Percentiles rank a stretch among this genome's conserved stretches.
Conservation (phyloP, 805 yeast species). For the Candida vartiovaarae region DNA sequence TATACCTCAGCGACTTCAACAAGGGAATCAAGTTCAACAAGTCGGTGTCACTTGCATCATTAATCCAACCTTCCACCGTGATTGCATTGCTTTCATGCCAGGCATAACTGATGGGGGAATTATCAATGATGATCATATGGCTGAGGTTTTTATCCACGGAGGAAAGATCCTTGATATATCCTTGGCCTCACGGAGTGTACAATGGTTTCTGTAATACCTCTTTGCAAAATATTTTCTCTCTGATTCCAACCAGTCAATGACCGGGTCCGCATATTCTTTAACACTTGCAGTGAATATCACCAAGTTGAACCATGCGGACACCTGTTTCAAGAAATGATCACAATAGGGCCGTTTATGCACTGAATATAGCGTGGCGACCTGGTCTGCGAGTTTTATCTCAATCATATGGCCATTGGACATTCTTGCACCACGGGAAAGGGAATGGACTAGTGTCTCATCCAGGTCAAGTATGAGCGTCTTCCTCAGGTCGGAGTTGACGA, state of each 20-base stretch:
- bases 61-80: slow-evolving; percentile 95
- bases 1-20: slow-evolving; percentile 63
- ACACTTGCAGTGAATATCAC: slow-evolving; percentile 94
- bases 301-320: slow-evolving; percentile 79
- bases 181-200: slow-evolving; percentile 69
- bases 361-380: slow-evolving; percentile 74
- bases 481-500: slow-evolving; percentile 33
- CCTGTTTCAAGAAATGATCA: slow-evolving; percentile 73
- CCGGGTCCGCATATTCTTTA: slow-evolving; percentile 94
- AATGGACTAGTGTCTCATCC: slow-evolving; percentile 92
- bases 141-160: slow-evolving; percentile 47
- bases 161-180: slow-evolving; percentile 74
- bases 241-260: slow-evolving; percentile 82
- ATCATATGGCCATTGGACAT: slow-evolving; percentile 56
- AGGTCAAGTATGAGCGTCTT: slow-evolving; percentile 82
- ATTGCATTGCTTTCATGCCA: slow-evolving; percentile 83
- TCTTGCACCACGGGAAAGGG: slow-evolving; percentile 56
- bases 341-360: slow-evolving; percentile 92
- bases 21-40: slow-evolving; percentile 77
- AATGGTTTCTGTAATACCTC: slow-evolving; percentile 73
- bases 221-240: slow-evolving; percentile 46
- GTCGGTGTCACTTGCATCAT: slow-evolving; percentile 88
- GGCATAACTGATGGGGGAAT: slow-evolving; percentile 86
- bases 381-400: slow-evolving; percentile 66
- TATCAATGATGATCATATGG: slow-evolving; percentile 75